Conservation (phyloP, 225 moss, liverwort and hornwort genomes). For the Marchantia polymorpha region DNA sequence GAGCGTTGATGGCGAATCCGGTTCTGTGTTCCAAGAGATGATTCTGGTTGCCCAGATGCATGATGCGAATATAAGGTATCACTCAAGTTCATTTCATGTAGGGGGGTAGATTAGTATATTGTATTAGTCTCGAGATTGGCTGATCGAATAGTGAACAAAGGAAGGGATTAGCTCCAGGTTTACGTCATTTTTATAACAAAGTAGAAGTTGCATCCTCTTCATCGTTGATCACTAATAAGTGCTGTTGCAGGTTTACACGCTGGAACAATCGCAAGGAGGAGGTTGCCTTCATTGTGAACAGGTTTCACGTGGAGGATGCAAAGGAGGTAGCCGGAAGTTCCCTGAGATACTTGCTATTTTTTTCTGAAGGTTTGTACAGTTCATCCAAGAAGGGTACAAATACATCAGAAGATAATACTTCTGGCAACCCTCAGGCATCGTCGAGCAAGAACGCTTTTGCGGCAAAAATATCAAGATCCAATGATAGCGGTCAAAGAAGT, state of each 20-base stretch:
- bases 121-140: background rate
- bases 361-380: constrained; percentile 40
- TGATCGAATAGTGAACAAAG: background rate
- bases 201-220: too few relatives aligned
- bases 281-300: constrained; percentile 54
- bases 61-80: constrained; percentile 64
- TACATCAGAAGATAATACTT: background rate
- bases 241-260: constrained; percentile 55
- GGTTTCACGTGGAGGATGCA: constrained; percentile 72
- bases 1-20: constrained; percentile 48
- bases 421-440: constrained; percentile 1
- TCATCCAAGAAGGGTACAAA: constrained; percentile 16
- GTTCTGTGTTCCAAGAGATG: constrained; percentile 46
- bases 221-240: background rate
- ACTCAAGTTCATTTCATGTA: background rate
- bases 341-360: constrained; percentile 57
- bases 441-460: constrained; percentile 22
- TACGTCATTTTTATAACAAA: background rate
- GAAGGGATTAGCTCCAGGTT: background rate
- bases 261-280: constrained; percentile 45
- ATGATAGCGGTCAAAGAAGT: constrained; percentile 34
- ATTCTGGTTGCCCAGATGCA: constrained; percentile 70
- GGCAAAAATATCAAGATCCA: constrained; percentile 17
- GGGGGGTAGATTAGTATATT: too few relatives aligned
- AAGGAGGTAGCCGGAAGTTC: constrained; percentile 73